Percentiles rank a stretch among this genome's conserved stretches.
These are phyloP conservation scores for Dryas drummondii DNA, from an alignment of 306 rosid genomes.

Conservation along the genomic window DNA sequence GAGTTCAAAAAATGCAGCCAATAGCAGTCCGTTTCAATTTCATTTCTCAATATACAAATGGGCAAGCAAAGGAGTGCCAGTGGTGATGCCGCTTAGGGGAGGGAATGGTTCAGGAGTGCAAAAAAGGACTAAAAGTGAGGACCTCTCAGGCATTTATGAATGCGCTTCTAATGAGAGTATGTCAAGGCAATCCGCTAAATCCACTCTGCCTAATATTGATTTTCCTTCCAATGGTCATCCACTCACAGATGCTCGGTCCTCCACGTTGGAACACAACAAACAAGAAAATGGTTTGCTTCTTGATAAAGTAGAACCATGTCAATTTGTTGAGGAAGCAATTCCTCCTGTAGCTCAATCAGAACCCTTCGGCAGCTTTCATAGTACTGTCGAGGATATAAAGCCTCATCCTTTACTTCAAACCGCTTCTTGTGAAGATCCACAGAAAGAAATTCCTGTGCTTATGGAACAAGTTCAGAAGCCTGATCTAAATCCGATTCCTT, in stretches of 20 bases:
- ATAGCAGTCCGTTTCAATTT: constrained; percentile 55
- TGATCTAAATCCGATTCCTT: constrained; percentile 35
- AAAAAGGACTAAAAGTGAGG: constrained; percentile 37
- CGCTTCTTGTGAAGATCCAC: constrained; percentile 28
- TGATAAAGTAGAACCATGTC: constrained; percentile 27
- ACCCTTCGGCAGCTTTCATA: constrained; percentile 30
- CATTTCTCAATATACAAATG: constrained; percentile 97
- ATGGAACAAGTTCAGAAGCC: constrained; percentile 35
- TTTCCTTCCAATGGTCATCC: constrained; percentile 17
- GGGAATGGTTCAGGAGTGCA: constrained; percentile 50
- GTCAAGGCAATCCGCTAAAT: constrained; percentile 27
- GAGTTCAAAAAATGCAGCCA: constrained; percentile 36
- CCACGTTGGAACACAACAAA: constrained; percentile 22
- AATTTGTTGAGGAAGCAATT: constrained; percentile 25
- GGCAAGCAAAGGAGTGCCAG: constrained; percentile 84
- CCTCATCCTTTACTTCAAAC: constrained; percentile 30
- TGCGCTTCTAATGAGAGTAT: constrained; percentile 27
- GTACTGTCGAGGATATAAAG: constrained; percentile 23
- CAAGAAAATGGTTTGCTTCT: constrained; percentile 35
- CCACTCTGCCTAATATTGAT: constrained; percentile 20
- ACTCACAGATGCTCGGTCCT: constrained; percentile 8
- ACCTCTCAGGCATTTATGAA: constrained; percentile 43
- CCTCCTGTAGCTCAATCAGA: constrained; percentile 30
- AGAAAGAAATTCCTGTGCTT: constrained; percentile 17
- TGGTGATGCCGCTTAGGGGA: constrained; percentile 57